Conservation (phyloP, 2,329 filamentous ascomycete species). For the Hypoxylon sp. region DNA sequence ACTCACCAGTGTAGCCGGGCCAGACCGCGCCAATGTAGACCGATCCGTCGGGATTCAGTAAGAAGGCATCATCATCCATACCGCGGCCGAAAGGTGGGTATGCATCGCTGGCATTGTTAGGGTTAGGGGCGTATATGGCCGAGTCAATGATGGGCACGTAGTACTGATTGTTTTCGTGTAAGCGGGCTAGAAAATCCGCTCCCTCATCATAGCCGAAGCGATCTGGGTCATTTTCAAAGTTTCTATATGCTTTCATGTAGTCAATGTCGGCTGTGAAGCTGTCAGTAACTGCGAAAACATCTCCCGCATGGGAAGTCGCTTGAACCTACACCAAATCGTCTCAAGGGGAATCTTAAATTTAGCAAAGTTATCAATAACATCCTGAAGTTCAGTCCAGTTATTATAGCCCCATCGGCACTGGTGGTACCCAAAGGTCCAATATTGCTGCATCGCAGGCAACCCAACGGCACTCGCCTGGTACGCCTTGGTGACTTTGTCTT, state of each 20-base stretch:
- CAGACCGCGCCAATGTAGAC: conserved; percentile 74
- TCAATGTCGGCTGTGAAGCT: conserved; percentile 71
- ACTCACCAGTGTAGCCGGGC: conserved; percentile 71
- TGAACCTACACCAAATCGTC: conserved; percentile 70
- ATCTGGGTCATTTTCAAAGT: conserved; percentile 71
- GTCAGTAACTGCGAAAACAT: conserved; percentile 53
- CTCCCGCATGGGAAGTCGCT: not conserved
- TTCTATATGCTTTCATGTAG: conserved; percentile 72
- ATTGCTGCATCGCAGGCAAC: conserved; percentile 81
- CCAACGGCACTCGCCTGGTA: conserved; percentile 77
- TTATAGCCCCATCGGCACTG: conserved; percentile 87
- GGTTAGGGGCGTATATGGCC: conserved; percentile 76
- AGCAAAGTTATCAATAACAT: conserved; percentile 75
- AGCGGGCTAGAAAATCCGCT: conserved; percentile 67
- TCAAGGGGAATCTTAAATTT: conserved; percentile 75
- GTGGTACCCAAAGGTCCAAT: conserved; percentile 84
- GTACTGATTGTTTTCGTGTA: conserved; percentile 74
- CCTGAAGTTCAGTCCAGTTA: conserved; percentile 75
- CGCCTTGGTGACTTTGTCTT: conserved; percentile 74
- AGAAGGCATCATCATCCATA: conserved; percentile 62
- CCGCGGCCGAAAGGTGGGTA: conserved; percentile 73
- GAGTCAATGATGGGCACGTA: conserved; percentile 82
- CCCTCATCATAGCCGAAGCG: conserved; percentile 70
- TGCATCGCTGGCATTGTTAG: conserved; percentile 73
- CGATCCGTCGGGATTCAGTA: conserved; percentile 69